Evolutionary conservation across 164 flowering plant genomes (phyloP).

Genomic region (Berberis thunbergii): DNA sequence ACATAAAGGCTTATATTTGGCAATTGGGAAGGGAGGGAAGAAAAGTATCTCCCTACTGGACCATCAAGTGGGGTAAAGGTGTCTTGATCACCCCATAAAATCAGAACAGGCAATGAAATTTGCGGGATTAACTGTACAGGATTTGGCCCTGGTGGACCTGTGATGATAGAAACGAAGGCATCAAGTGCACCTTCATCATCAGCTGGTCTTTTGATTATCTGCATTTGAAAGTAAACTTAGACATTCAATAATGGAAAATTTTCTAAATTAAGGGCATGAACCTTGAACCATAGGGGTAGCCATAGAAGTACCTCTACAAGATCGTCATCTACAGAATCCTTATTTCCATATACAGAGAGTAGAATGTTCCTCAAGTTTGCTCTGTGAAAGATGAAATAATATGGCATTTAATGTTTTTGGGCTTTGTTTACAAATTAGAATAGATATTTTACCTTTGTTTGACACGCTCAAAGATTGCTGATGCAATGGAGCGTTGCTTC

Average conservation of each 20-base stretch:
- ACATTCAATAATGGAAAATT: neutral
- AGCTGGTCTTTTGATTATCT: constrained; percentile 80
- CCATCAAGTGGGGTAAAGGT: constrained; percentile 90
- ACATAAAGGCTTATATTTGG: constrained; percentile 50
- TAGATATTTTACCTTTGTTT: constrained; percentile 41
- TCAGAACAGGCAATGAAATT: constrained; percentile 49
- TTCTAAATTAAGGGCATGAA: neutral
- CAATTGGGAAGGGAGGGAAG: constrained; percentile 44
- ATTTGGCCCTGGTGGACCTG: constrained; percentile 95
- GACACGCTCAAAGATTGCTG: constrained; percentile 62
- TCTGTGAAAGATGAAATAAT: constrained; percentile 29
- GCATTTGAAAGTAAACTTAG: constrained; percentile 16
- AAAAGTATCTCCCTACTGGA: constrained; percentile 84
- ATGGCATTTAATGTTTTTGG: constrained; percentile 1
- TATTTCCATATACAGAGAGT: constrained; percentile 70
- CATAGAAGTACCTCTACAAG: constrained; percentile 66
- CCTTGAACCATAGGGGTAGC: neutral
- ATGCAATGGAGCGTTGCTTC: constrained; percentile 65
- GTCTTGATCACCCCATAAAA: constrained; percentile 87
- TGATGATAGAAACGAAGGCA: constrained; percentile 80
- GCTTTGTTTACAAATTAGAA: neutral
- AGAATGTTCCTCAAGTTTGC: constrained; percentile 60
- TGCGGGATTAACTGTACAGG: constrained; percentile 67
- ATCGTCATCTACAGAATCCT: constrained; percentile 79
- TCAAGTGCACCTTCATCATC: constrained; percentile 83